phyloP scores from a whole-genome alignment of 768 basidiomycete species.

The Naganishia antarctica region DNA sequence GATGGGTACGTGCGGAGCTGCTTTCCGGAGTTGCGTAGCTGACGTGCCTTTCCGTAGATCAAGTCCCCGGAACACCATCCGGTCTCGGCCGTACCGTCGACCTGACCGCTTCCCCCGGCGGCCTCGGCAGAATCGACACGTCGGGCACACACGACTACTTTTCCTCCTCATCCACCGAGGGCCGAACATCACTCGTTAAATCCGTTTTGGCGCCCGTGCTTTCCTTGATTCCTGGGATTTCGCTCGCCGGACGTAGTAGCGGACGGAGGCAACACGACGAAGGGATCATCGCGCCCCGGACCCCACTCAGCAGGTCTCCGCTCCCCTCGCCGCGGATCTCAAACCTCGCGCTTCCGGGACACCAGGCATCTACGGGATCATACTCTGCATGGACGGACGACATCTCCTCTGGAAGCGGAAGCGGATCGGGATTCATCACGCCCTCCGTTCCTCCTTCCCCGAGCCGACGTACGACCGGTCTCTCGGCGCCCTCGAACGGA shows the following conservation, averaged over 20 bases:
- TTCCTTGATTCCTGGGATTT: conserved; percentile 53
- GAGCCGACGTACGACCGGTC: no score
- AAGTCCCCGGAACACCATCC: conserved; percentile 24
- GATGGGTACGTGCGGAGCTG: conserved; percentile 32
- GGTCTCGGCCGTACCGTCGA: conserved; percentile 12
- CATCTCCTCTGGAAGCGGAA: conserved; percentile 50
- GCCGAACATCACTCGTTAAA: conserved; percentile 40
- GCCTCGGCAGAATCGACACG: conserved; percentile 1
- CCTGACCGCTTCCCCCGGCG: neutral
- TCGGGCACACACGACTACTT: conserved; percentile 23
- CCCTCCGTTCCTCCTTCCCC: neutral
- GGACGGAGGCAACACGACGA: conserved; percentile 55
- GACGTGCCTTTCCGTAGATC: neutral
- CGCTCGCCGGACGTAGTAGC: conserved; percentile 42
- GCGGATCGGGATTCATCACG: neutral
- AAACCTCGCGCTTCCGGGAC: neutral
- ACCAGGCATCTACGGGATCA: neutral
- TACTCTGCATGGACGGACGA: conserved; percentile 16
- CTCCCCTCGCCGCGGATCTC: conserved; percentile 12
- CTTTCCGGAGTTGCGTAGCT: neutral
- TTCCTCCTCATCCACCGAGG: neutral
- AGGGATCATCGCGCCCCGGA: conserved; percentile 62
- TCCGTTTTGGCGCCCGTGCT: conserved; percentile 43
- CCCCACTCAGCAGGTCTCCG: conserved; percentile 33
- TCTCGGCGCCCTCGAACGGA: no score